Evolutionary conservation across 306 rosid species (phyloP).

Genomic region (Medicago ruthenica): DNA sequence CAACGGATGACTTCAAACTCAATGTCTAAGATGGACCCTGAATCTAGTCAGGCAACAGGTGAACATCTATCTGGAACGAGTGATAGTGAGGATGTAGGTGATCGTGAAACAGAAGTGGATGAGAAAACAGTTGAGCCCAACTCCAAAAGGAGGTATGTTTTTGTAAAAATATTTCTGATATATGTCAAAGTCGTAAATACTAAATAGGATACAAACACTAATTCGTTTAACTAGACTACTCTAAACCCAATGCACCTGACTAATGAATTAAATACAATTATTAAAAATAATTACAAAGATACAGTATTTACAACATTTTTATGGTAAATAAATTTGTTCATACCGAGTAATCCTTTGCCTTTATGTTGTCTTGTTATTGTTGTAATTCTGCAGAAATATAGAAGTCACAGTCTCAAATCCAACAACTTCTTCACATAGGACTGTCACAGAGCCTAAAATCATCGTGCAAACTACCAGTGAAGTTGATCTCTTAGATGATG

Average conservation of each 20-base stretch:
- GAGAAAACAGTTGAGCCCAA: slow-evolving; percentile 68
- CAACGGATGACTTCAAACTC: slow-evolving; percentile 39
- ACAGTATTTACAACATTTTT: no score
- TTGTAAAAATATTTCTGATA: background rate
- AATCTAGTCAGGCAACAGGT: slow-evolving; percentile 62
- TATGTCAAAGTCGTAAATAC: background rate
- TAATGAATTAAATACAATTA: no score
- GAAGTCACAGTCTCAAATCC: slow-evolving; percentile 58
- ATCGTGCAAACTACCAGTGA: slow-evolving; percentile 89
- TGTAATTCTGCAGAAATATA: slow-evolving; percentile 55
- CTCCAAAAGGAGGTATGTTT: slow-evolving; percentile 67
- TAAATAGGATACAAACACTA: no score
- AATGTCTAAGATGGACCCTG: slow-evolving; percentile 54
- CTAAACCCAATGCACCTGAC: no score
- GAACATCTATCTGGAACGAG: slow-evolving; percentile 64
- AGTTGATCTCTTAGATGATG: slow-evolving; percentile 88
- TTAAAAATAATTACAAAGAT: no score
- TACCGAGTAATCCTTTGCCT: slow-evolving; percentile 7
- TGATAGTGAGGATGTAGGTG: slow-evolving; percentile 75
- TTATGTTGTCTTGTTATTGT: slow-evolving; percentile 28
- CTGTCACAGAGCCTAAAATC: slow-evolving; percentile 80
- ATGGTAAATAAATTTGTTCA: background rate
- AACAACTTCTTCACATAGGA: slow-evolving; percentile 68
- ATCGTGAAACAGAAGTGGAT: slow-evolving; percentile 54
- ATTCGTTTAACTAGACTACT: no score